Percentiles rank a stretch among this genome's conserved stretches.
Conservation (phyloP, 441 rosid species). For the Adansonia rubrostipa region DNA sequence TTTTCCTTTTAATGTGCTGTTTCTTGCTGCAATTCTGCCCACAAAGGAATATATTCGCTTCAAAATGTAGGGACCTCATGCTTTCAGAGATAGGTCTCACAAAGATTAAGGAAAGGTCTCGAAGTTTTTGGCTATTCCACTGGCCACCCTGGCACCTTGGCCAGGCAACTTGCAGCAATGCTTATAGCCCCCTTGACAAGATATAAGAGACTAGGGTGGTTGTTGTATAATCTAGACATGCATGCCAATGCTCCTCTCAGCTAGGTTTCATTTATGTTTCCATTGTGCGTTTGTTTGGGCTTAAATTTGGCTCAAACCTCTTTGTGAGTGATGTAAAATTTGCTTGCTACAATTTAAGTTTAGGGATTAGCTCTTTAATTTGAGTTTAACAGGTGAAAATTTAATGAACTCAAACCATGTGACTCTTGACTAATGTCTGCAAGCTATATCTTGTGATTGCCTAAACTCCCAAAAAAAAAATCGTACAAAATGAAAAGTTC, state of each 20-base stretch:
- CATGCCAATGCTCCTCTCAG: background rate
- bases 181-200: conserved; percentile 10
- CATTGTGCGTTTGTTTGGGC: background rate
- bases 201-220: conserved; percentile 3
- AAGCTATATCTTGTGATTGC: background rate
- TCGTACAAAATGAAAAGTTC: background rate
- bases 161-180: conserved; percentile 19
- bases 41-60: conserved; percentile 28
- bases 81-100: conserved; percentile 4
- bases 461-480: background rate
- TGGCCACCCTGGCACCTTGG: background rate
- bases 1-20: background rate
- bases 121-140: conserved; percentile 18
- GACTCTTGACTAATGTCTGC: background rate
- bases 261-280: conserved; percentile 3
- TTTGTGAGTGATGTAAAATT: background rate
- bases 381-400: background rate
- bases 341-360: background rate
- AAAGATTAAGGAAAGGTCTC: background rate
- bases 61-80: conserved; percentile 25
- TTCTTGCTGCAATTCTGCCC: conserved; percentile 18
- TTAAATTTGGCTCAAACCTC: background rate
- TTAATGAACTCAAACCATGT: conserved; percentile 1
- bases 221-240: conserved; percentile 17
- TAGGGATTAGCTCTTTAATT: background rate